Base-by-base conservation (phyloP, 345 rosid species). In the Ricinus communis region DNA sequence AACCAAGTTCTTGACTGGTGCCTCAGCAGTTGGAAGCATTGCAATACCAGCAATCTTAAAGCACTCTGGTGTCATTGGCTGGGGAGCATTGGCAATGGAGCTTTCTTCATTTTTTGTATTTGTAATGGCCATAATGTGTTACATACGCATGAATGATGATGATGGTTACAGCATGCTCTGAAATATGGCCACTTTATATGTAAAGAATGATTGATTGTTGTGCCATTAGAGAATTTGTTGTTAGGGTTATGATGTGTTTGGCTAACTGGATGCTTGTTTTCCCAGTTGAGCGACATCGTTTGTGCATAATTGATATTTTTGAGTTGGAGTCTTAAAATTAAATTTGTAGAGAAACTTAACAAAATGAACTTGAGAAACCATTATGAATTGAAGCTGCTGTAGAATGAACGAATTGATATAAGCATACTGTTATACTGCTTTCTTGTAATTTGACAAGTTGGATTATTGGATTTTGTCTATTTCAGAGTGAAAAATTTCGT, bases 1-100 rank as follows among this genome's bases (percentile, higher is more conserved):
- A 47, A 90, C 98, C 43, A 92, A 95, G 87, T 95, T 90, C 83
- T 72, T 95, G 85, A 88, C 98, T 0, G 99, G 99, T 67, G 94
- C 97, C 70, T 90, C 98, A 28, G 86, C 88, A 3, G 59, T 95
- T 22, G 97, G 99, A 81, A 95, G 97, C 83, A 80, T 95, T 21
- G 99, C 99, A 6, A 90, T 95, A 78, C 99, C 99, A 2, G 85
- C 82, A 54, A 92, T 95, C 69, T 82, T 95, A 64, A 95, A 89
- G 85, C 98, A 95, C 58, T 90, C 97, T 0, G 97, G 91, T 50
- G 87, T 92, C 55, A 95, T 95, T 6, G 83, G 99, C 19, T 95
- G 99, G 99, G 99, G 98, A 1, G 98, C 99, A 53, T 73, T 92
- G 28, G 88, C 83, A 18, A 73, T 95, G 87, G 97, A 89, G 71